phyloP scores from a whole-genome alignment of 2,329 filamentous ascomycete species.

The Akanthomyces muscarius region DNA sequence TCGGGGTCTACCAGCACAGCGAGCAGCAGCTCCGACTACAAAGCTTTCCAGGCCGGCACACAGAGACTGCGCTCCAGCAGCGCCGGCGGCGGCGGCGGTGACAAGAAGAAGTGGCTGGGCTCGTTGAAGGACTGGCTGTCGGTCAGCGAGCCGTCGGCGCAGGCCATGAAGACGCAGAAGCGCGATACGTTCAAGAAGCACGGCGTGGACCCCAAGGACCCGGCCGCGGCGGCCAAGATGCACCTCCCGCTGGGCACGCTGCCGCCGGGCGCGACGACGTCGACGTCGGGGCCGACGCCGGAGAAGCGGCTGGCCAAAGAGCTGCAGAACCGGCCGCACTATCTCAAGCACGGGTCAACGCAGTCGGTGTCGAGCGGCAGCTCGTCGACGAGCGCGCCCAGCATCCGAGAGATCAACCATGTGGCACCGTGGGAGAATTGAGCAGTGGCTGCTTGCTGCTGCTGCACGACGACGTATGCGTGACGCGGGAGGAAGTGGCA shows the following conservation, averaged over 20 bases:
- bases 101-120: constrained; percentile 35
- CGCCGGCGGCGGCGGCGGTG: not conserved
- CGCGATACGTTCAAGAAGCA: constrained; percentile 39
- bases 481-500: not conserved
- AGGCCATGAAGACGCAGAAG: constrained; percentile 45
- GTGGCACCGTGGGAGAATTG: constrained; percentile 31
- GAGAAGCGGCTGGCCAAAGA: constrained; percentile 40
- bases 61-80: not conserved
- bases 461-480: not conserved
- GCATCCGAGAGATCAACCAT: constrained; percentile 28
- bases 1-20: not conserved
- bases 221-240: constrained; percentile 42
- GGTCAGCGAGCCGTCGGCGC: constrained; percentile 46
- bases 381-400: constrained; percentile 28
- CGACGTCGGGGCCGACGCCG: constrained; percentile 42
- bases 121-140: constrained; percentile 47
- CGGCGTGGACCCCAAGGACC: constrained; percentile 42
- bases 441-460: not conserved
- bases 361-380: constrained; percentile 35
- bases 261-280: constrained; percentile 43
- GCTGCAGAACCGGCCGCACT: constrained; percentile 25
- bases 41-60: not conserved
- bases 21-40: not conserved
- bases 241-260: constrained; percentile 43
- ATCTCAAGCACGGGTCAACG: constrained; percentile 26